Evolutionary conservation across 768 basidiomycete genomes (phyloP).

Genomic region (Asterophora parasitica): DNA sequence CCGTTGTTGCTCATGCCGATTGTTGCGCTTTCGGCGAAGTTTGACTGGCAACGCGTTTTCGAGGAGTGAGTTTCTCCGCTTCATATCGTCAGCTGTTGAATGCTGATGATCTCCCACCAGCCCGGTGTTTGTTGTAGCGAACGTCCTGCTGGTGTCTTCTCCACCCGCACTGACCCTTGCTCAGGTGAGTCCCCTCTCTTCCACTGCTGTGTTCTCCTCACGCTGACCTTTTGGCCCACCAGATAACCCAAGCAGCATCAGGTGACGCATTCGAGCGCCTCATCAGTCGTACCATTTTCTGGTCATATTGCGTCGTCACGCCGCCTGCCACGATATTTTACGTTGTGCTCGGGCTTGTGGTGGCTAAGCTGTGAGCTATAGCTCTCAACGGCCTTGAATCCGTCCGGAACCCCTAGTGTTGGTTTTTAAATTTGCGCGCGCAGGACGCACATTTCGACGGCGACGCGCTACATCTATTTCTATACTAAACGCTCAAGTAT

Average conservation of each 20-base stretch:
- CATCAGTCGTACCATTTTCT: constrained; percentile 88
- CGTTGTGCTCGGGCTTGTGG: constrained; percentile 68
- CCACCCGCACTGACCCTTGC: constrained; percentile 64
- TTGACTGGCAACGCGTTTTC: constrained; percentile 57
- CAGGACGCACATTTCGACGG: too few species aligned
- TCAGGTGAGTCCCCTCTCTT: constrained; percentile 38
- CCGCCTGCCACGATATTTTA: constrained; percentile 78
- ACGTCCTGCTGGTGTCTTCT: constrained; percentile 75
- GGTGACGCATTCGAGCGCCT: constrained; percentile 90
- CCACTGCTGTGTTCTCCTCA: neutral
- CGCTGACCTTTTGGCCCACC: neutral
- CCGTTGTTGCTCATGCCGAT: constrained; percentile 76
- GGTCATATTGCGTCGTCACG: constrained; percentile 86
- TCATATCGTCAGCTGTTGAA: constrained; percentile 1
- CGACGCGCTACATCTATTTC: too few species aligned
- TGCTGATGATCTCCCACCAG: constrained; percentile 30
- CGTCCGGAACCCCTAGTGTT: too few species aligned
- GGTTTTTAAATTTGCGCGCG: too few species aligned
- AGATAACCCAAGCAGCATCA: constrained; percentile 80
- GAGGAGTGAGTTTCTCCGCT: constrained; percentile 58
- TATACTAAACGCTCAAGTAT: too few species aligned
- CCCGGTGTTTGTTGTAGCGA: constrained; percentile 84
- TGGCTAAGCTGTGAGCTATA: constrained; percentile 46
- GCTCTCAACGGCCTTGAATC: too few species aligned
- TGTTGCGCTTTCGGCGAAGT: constrained; percentile 58